Conservation (phyloP, 2,329 filamentous ascomycete species). For the Corinectria fuckeliana region DNA sequence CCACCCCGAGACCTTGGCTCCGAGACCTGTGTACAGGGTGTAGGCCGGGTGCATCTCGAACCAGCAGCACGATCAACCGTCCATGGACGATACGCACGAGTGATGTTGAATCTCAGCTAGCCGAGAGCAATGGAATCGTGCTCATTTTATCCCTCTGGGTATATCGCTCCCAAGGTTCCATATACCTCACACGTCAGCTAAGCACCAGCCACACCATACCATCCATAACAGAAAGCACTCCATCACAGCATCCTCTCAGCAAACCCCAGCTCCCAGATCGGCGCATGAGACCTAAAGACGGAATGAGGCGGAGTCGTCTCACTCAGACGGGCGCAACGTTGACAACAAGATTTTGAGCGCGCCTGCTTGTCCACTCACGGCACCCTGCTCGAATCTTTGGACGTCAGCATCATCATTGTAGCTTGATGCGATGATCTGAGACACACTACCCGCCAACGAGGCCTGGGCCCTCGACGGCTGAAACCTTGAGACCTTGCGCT, state of each 20-base stretch:
- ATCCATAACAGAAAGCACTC: neutral
- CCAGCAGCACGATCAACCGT: neutral
- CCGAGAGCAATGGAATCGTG: neutral
- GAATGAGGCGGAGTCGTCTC: neutral
- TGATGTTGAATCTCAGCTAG: neutral
- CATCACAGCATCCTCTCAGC: neutral
- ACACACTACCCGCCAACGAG: no score
- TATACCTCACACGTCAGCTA: conserved; percentile 4
- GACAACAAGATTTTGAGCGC: neutral
- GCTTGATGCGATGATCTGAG: no score
- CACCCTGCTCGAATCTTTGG: neutral
- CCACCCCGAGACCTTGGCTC: conserved; percentile 1
- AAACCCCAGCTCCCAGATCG: neutral
- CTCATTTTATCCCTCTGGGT: neutral
- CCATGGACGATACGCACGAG: neutral
- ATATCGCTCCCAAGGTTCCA: neutral
- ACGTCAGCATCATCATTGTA: neutral
- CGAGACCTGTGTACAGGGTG: conserved; percentile 5
- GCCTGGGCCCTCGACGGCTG: neutral
- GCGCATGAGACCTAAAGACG: neutral
- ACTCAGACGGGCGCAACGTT: neutral
- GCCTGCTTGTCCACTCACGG: neutral
- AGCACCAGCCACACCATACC: neutral
- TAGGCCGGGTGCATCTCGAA: conserved; percentile 10
- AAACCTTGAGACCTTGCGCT: neutral